Base-by-base conservation (phyloP, 2,329 filamentous ascomycete genomes). In the Aspergillus sp. region DNA sequence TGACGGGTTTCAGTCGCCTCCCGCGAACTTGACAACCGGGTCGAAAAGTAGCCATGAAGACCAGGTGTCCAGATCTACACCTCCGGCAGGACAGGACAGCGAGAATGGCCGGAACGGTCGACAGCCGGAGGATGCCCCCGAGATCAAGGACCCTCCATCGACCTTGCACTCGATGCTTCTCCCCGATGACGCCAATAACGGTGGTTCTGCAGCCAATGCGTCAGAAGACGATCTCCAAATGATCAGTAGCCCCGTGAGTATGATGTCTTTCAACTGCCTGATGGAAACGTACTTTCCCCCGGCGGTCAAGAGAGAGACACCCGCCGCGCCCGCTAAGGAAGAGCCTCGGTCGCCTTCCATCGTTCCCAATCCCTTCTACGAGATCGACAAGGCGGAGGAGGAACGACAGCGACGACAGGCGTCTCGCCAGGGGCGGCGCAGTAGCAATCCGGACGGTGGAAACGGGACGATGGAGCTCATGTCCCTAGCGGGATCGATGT, bases 291-390 rank as follows among this genome's bases (percentile, higher is more conserved):
- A 62, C 17, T 47, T 58, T 41, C 56, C 53, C 8, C 41, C 41
- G 10, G 25, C 23, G 0, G 25, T 32, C 39, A 55, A 55, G 53
- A 25, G 25, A n/a, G 39, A 55, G 39, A n/a, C 42, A 36, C 10
- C 21, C n/a, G 19, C 13, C 8, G 50, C 58, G 2, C 49, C 25
- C 41, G 42, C 60, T 25, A 27, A 39, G 41, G n/a, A 64, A 49
- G 44, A 61, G 32, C 44, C 49, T 53, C n/a, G 32, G 8, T 44
- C 53, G n/a, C 21, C 3, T 2, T 60, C 65, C 1, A 44, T 62
- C 7, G 68, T 75, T 7, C 68, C 68, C 2, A 74, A 75, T 60
- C 73, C 73, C 6, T 75, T 75, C 54, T 73, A 70, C 52, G 66
- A 74, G 38, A 61, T 67, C 13, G 71, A 72, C 53, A 67, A 64